Percentiles rank a stretch among this genome's conserved stretches.
These are phyloP conservation scores for Elsinoe fawcettii DNA, from an alignment of 2,329 filamentous ascomycete genomes.

Conservation along the genomic window DNA sequence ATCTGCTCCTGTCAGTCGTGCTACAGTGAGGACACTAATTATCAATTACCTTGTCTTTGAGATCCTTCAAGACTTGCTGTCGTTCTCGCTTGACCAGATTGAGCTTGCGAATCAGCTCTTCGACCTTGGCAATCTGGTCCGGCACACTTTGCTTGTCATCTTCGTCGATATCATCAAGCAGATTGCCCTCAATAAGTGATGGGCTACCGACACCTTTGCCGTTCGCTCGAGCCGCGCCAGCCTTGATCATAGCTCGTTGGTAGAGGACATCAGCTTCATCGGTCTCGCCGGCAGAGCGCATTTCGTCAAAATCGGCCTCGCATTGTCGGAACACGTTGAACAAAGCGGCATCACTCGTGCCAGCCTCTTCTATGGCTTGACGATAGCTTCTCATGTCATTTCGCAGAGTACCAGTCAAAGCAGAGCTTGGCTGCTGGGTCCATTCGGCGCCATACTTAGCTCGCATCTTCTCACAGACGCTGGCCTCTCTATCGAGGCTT, in stretches of 20 bases:
- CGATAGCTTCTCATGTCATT: slow-evolving; percentile 82
- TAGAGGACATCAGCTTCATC: slow-evolving; percentile 85
- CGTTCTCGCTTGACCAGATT: slow-evolving; percentile 88
- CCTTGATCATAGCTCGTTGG: slow-evolving; percentile 75
- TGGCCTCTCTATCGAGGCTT: slow-evolving; percentile 92
- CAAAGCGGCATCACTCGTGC: slow-evolving; percentile 75
- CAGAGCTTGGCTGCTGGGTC: slow-evolving; percentile 92
- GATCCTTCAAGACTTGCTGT: slow-evolving; percentile 84
- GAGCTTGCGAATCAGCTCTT: slow-evolving; percentile 83
- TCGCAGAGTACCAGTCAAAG: slow-evolving; percentile 78
- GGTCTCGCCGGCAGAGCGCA: slow-evolving; percentile 79
- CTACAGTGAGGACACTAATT: neutral
- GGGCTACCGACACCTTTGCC: slow-evolving; percentile 53
- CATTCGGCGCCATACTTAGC: slow-evolving; percentile 93
- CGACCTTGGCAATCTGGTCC: slow-evolving; percentile 82
- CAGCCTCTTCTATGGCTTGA: slow-evolving; percentile 82
- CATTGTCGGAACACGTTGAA: slow-evolving; percentile 78
- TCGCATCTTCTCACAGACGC: slow-evolving; percentile 97
- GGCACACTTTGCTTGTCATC: slow-evolving; percentile 75
- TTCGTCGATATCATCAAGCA: slow-evolving; percentile 87
- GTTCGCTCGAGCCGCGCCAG: slow-evolving; percentile 50
- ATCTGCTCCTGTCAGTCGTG: slow-evolving; percentile 48
- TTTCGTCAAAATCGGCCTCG: slow-evolving; percentile 85
- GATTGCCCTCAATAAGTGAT: slow-evolving; percentile 58
- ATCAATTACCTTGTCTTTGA: slow-evolving; percentile 81